Evolutionary conservation across 768 basidiomycete species (phyloP).

Genomic region (Termitomyces sp.): DNA sequence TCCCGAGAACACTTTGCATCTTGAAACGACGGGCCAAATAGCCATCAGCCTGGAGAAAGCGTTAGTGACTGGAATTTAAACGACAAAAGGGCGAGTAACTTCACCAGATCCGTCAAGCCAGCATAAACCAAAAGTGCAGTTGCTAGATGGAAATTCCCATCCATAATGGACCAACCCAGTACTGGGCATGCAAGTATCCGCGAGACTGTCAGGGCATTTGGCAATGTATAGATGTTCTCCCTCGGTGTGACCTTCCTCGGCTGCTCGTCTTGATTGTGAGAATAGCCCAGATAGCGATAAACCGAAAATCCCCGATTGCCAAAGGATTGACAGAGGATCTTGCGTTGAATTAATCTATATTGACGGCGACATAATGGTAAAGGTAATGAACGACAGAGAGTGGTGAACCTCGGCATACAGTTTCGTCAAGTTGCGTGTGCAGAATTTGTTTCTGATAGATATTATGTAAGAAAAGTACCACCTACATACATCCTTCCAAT

Average conservation of each 20-base stretch:
- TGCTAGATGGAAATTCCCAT: constrained; percentile 77
- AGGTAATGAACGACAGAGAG: constrained; percentile 4
- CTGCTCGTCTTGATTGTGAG: constrained; percentile 11
- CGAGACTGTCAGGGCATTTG: constrained; percentile 85
- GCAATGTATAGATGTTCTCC: constrained; percentile 93
- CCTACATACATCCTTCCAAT: no score
- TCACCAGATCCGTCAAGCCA: constrained; percentile 88
- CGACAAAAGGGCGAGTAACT: constrained; percentile 24
- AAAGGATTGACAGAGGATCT: background rate
- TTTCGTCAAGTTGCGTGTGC: background rate
- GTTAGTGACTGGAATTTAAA: constrained; percentile 2
- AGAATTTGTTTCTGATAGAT: background rate
- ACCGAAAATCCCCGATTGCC: constrained; percentile 17
- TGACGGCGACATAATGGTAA: constrained; percentile 5
- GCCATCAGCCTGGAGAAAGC: constrained; percentile 73
- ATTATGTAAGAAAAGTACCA: constrained; percentile 3
- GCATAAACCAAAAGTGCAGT: constrained; percentile 85
- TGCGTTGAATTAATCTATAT: background rate
- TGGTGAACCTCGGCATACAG: constrained; percentile 10
- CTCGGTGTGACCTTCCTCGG: constrained; percentile 35
- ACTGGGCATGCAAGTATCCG: constrained; percentile 87
- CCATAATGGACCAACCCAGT: constrained; percentile 86
- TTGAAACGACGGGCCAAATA: constrained; percentile 84
- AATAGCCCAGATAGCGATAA: constrained; percentile 10
- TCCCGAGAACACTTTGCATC: constrained; percentile 89